Conservation (phyloP, 495 filamentous ascomycete species). For the Aspergillus baeticus region DNA sequence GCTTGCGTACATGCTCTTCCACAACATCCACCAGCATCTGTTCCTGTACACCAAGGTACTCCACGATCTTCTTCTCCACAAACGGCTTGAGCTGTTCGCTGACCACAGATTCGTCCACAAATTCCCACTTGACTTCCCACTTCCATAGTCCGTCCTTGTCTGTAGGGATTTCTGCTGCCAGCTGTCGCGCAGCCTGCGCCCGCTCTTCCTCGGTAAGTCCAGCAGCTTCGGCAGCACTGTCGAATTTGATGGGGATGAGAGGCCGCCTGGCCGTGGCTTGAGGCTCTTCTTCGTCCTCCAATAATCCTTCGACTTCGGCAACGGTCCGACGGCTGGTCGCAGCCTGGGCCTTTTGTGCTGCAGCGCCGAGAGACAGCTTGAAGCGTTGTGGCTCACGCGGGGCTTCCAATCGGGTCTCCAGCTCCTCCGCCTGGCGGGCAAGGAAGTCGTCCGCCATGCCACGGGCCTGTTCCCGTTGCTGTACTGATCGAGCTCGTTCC, state of each 20-base stretch:
- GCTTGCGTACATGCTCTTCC: conserved; percentile 79
- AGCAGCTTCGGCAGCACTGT: conserved; percentile 65
- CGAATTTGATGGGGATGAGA: conserved; percentile 90
- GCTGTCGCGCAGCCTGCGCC: conserved; percentile 69
- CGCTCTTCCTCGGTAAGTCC: conserved; percentile 82
- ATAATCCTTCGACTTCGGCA: conserved; percentile 87
- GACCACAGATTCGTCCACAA: conserved; percentile 80
- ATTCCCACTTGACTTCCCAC: conserved; percentile 93
- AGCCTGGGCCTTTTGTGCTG: conserved; percentile 76
- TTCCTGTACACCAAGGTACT: conserved; percentile 94
- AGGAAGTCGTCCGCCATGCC: conserved; percentile 94
- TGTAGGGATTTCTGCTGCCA: conserved; percentile 87
- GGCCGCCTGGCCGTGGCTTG: conserved; percentile 69
- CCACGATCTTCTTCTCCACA: conserved; percentile 97
- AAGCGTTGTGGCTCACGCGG: conserved; percentile 79
- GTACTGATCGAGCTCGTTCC: conserved; percentile 65
- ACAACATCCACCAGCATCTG: conserved; percentile 93
- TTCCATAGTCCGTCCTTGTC: conserved; percentile 86
- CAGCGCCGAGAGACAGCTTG: conserved; percentile 89
- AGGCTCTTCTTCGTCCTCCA: conserved; percentile 92
- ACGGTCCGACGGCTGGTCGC: conserved; percentile 75
- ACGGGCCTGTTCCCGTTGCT: conserved; percentile 73
- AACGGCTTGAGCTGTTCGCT: conserved; percentile 88
- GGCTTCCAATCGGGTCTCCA: conserved; percentile 57
- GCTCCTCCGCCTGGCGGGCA: conserved; percentile 80